Conservation (phyloP, 306 rosid species). For the Rosa persica region DNA sequence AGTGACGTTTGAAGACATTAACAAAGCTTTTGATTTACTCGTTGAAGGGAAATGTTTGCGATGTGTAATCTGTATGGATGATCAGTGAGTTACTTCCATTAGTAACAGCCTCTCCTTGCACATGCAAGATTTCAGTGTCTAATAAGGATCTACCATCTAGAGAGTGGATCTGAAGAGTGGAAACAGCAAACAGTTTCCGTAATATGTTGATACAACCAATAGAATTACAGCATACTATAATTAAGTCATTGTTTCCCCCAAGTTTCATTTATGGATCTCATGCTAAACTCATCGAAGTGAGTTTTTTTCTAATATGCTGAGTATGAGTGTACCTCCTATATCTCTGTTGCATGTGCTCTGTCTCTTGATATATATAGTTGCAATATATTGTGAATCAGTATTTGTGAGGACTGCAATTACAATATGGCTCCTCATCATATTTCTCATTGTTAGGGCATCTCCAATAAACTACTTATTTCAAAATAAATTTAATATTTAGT, state of each 20-base stretch:
- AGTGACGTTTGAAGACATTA: slow-evolving; percentile 63
- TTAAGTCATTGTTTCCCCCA: neutral
- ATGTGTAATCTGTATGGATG: slow-evolving; percentile 78
- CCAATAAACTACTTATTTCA: no score
- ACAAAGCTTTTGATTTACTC: slow-evolving; percentile 72
- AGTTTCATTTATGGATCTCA: neutral
- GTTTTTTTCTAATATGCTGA: neutral
- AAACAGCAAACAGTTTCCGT: slow-evolving; percentile 55
- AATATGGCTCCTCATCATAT: no score
- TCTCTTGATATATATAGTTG: no score
- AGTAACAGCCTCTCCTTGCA: neutral
- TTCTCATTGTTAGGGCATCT: no score
- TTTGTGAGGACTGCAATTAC: no score
- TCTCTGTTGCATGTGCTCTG: no score
- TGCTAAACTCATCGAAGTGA: neutral
- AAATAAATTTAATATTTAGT: no score
- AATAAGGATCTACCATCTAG: neutral
- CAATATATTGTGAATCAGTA: no score
- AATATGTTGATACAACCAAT: neutral
- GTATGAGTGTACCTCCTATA: no score
- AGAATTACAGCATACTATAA: neutral
- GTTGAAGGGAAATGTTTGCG: slow-evolving; percentile 56
- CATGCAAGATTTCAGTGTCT: neutral
- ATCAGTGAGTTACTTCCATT: slow-evolving; percentile 23
- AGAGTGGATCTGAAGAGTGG: slow-evolving; percentile 33